phyloP scores from a whole-genome alignment of 352 stramenopile species.

The Bremia lactucae region DNA sequence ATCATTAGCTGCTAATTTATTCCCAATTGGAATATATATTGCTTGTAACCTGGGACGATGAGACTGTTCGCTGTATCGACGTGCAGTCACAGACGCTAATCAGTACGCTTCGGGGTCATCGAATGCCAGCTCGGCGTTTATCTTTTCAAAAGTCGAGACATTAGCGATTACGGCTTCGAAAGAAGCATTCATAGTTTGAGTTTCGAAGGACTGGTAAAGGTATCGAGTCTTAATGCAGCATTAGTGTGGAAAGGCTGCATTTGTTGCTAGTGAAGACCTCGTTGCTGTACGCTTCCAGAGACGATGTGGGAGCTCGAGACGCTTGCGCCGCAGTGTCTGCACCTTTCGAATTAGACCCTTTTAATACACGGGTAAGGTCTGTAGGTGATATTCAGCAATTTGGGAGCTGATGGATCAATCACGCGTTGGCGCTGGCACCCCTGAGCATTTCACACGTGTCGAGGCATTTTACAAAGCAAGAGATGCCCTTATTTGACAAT shows the following conservation, averaged over 20 bases:
- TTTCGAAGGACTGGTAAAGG: conserved; percentile 74
- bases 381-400: too few species aligned
- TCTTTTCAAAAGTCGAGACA: conserved; percentile 63
- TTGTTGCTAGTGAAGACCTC: conserved; percentile 45
- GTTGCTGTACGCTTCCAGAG: conserved; percentile 72
- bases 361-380: too few species aligned
- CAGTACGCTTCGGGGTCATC: conserved; percentile 65
- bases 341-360: too few species aligned
- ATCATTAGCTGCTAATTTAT: conserved; percentile 62
- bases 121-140: conserved; percentile 34
- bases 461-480: too few species aligned
- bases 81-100: conserved; percentile 63
- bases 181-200: conserved; percentile 76
- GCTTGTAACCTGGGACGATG: conserved; percentile 79
- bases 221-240: conserved; percentile 72
- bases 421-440: too few species aligned
- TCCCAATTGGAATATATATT: conserved; percentile 45
- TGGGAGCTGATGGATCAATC: too few species aligned
- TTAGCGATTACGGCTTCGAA: conserved; percentile 66
- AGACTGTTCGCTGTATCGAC: conserved; percentile 68
- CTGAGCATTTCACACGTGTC: too few species aligned
- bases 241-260: conserved; percentile 54
- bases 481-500: too few species aligned
- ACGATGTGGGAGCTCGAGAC: conserved; percentile 82
- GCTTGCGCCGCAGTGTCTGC: conserved; percentile 55